Base-by-base conservation (phyloP, 495 filamentous ascomycete genomes). In the Darksidea phi region DNA sequence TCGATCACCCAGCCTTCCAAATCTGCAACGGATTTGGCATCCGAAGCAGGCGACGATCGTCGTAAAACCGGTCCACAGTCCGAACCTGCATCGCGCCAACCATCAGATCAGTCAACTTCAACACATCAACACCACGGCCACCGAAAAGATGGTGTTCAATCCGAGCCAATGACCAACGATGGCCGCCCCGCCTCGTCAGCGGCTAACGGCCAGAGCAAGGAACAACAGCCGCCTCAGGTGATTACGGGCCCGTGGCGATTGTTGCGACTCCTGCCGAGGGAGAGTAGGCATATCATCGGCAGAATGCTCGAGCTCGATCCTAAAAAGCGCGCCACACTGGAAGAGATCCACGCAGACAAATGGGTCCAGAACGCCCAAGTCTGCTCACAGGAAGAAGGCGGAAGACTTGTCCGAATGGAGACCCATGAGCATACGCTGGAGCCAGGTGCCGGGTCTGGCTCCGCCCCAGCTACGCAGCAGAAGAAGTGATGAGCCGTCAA, bases 211-310 rank as follows among this genome's bases (percentile, higher is more conserved):
- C 43, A 56, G 45, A 26, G 15, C 25, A 63, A 59, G 28, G 54
- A 62, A 28, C 53, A 63, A 45, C 66, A 69, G 38, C 54, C 37
- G 45, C 77, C 75, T n/a, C 87, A 91, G 66, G 82, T 91, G 2
- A 90, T 97, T 68, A 91, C 90, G 68, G 94, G 94, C 0, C 95
- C 95, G 11, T 95, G 92, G 88, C 85, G 94, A 38, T 81, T 98
- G 57, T 81, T 98, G n/a, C 84, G 94, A 50, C 80, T 97, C 6
- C 81, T 98, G 2, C 94, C 94, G 8, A 82, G 94, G 61, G 94
- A 97, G 75, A 95, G 84, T 54, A 79, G 94, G 26, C 84, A 90
- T 67, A 89, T 98, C 59, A 91, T 98, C 52, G 87, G 88, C 21
- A 82, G 88, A 42, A 98, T 98, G 94, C 79, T 98, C 48, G 91